Evolutionary conservation across 108 stramenopile species (phyloP), one percentile per base, ranked within the genome.

Genomic region (Conticribra weissflogii): DNA sequence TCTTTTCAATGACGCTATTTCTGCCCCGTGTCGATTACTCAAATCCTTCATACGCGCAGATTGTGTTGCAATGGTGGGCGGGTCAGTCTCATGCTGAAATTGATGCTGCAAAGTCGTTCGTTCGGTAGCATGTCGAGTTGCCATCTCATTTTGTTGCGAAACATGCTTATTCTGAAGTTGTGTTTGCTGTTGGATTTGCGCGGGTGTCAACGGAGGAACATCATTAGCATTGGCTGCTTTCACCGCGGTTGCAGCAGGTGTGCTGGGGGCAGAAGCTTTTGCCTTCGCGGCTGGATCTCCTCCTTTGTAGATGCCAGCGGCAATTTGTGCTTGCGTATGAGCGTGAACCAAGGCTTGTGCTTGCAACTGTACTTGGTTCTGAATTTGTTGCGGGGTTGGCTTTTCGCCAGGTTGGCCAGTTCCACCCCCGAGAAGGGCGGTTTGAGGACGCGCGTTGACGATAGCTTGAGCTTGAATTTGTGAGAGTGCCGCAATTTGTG

Each of bases 391-490:
- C 18, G 85, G 85, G 1, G 91, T 92, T 12, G 71, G 71, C 44
- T 72, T 78, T 33, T 71, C 63, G 17, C 54, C 76, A n/a, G 53
- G 19, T 28, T 30, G 34, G 19, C 76, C 66, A 4, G 45, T 27
- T 12, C 59, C 51, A 28, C 54, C 63, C 18, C 57, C 76, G 23
- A 73, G 17, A n/a, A 73, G 63, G 16, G 78, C 74, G 19, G 78
- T 82, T 46, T 73, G 64, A 17, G 86, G 89, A 47, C 92, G 80
- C 5, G 92, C 92, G 75, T 93, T 85, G 25, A 93, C 92, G 72
- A 93, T 93, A 16, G 92, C 92, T 75, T 93, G 89, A 3, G 92
- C 92, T 63, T 93, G 92, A 59, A 90, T 90, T 58, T 93, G 88
- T 22, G 76, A 79, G 23, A 93, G 72, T 5, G 92, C 89, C 17